Evolutionary conservation across 140 eudicot species (phyloP).

Genomic region (Bidens hawaiensis): DNA sequence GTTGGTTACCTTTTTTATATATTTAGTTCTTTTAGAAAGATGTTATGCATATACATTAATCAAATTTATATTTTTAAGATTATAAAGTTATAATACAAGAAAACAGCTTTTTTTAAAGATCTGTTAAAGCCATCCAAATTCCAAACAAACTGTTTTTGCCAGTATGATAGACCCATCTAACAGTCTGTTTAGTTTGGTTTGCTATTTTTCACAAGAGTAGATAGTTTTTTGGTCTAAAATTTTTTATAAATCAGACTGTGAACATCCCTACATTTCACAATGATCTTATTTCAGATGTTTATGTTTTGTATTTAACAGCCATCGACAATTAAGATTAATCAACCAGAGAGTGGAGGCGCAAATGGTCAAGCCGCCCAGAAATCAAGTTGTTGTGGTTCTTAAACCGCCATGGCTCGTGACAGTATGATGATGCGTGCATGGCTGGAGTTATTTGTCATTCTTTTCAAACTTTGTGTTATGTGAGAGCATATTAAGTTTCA

Average conservation of each 20-base stretch:
- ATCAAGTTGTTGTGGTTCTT: constrained; percentile 83
- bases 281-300: background rate
- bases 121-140: too few relatives aligned
- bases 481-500: constrained; percentile 40
- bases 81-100: background rate
- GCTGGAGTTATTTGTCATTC: constrained; percentile 26
- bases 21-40: too few relatives aligned
- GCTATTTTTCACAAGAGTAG: background rate
- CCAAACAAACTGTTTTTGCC: too few relatives aligned
- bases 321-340: constrained; percentile 55
- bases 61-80: too few relatives aligned
- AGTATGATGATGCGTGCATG: constrained; percentile 21
- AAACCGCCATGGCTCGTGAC: too few relatives aligned
- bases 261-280: background rate
- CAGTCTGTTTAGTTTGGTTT: too few relatives aligned
- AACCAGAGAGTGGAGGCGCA: constrained; percentile 45
- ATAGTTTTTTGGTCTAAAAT: background rate
- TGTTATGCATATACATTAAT: too few relatives aligned
- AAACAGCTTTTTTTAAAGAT: background rate
- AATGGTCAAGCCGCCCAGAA: constrained; percentile 46
- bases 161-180: too few relatives aligned
- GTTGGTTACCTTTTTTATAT: too few relatives aligned
- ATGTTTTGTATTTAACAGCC: constrained; percentile 42
- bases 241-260: background rate
- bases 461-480: constrained; percentile 36